Evolutionary conservation across 1,139 yeast species (phyloP), one percentile per base, ranked within the genome.

Genomic region (Meyerozyma carpophila): DNA sequence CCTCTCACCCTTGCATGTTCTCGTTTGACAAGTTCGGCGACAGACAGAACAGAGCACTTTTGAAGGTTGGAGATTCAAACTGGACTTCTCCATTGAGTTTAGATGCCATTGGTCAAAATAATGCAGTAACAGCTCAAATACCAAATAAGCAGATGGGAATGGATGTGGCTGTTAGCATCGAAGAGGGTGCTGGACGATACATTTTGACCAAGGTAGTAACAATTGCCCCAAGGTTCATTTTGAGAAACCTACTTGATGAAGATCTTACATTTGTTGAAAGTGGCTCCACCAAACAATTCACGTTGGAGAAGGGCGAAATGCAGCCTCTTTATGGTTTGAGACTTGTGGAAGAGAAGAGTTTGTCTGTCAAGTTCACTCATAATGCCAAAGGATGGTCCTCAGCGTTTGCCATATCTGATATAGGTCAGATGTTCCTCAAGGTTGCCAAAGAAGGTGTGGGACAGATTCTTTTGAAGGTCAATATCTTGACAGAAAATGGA

Each of bases 131-230:
- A 8, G 75, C 89, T 38, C 81, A 79, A 39, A 56, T 84, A 1
- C 70, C 72, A 37, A 80, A 79, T 13, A 77, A 74, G 47, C 84
- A 79, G 46, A 62, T 78, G 9, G 96, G 89, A 55, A 79, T 82
- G 50, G 82, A 86, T 57, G 68, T 91, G 21, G 98, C 97, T 11
- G 65, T 91, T 16, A 71, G 79, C 20, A 77, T 93, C 6, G 64
- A 75, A 0, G 98, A 91, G 53, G 98, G 98, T n/a, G 81, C 80
- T 51, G 98, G 98, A 2, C 81, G 80, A 48, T 93, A 87, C 59
- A 77, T 80, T 45, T 59, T 87, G 48, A 78, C 95, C 0, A 89
- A 89, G 58, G 83, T 90, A 31, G 81, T 93, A 3, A 82, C 86
- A 1, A 63, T 94, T 37, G 75, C 94, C 0, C 98, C 99, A 5